A percentile compares a stretch with the other conserved stretches of the same genome.
Evolutionary conservation across 2,329 filamentous ascomycete genomes (phyloP).

Genomic region (Hysterium pulicare): DNA sequence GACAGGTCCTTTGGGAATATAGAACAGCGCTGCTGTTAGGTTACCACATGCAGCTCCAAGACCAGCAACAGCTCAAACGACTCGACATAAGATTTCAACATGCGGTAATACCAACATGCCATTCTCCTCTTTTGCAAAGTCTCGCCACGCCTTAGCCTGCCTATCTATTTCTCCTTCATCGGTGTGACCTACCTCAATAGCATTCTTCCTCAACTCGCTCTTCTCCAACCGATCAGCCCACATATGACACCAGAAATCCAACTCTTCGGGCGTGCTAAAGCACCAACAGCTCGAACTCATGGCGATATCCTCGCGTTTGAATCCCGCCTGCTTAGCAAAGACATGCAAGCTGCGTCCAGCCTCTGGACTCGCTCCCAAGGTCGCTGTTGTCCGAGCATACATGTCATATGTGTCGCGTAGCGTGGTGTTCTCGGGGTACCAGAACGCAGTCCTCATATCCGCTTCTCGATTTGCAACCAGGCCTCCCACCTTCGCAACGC

Average conservation of each 20-base stretch:
- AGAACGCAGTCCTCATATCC: constrained; percentile 8
- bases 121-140: constrained; percentile 29
- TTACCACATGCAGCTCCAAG: too few species aligned
- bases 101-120: constrained; percentile 26
- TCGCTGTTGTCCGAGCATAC: constrained; percentile 11
- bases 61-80: too few species aligned
- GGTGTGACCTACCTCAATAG: constrained; percentile 21
- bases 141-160: constrained; percentile 29
- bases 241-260: constrained; percentile 23
- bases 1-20: too few species aligned
- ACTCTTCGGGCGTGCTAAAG: constrained; percentile 3
- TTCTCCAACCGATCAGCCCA: constrained; percentile 8
- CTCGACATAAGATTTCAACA: constrained; percentile 27
- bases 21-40: too few species aligned
- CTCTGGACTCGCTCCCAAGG: constrained; percentile 13
- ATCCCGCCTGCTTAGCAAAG: constrained; percentile 13
- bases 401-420: constrained; percentile 16
- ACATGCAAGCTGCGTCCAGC: constrained; percentile 13
- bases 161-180: constrained; percentile 26
- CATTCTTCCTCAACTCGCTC: constrained; percentile 13
- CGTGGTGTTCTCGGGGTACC: constrained; percentile 17
- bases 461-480: constrained; percentile 39
- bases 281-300: not conserved
- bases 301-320: not conserved
- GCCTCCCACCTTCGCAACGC: constrained; percentile 48